A percentile compares a stretch with the other conserved stretches of the same genome.
phyloP scores from a whole-genome alignment of 176 grass and related monocot species.

The Hsuehochloa calcarea region DNA sequence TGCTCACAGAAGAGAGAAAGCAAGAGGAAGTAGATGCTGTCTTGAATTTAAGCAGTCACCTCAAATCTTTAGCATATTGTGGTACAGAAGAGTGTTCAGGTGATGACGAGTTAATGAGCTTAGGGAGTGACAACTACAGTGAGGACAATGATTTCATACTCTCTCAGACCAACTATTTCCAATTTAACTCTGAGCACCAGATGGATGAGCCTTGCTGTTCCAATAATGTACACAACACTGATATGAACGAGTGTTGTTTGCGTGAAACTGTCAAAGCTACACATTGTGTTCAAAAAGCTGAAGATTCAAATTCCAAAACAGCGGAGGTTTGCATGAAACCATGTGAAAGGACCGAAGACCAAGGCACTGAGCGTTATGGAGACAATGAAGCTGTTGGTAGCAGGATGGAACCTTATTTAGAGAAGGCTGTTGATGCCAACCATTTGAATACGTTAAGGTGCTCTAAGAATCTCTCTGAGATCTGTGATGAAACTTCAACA shows the following conservation, averaged over 20 bases:
- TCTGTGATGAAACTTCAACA: constrained; percentile 57
- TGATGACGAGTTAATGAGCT: neutral
- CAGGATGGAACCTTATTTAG: too few relatives aligned
- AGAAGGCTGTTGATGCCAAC: neutral
- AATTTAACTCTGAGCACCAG: neutral
- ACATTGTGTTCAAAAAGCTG: neutral
- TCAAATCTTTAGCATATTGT: constrained; percentile 24
- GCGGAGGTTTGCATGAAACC: too few relatives aligned
- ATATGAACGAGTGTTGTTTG: neutral
- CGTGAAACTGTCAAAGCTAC: neutral
- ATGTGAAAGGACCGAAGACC: neutral
- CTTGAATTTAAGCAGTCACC: constrained; percentile 30
- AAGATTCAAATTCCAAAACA: neutral
- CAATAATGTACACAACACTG: neutral
- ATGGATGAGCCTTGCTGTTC: constrained; percentile 19
- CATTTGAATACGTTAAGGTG: constrained; percentile 11
- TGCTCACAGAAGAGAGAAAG: neutral
- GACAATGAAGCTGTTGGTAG: neutral
- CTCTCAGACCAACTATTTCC: neutral
- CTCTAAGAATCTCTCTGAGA: constrained; percentile 26
- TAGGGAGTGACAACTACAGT: neutral
- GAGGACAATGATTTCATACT: constrained; percentile 32
- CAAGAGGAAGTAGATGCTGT: constrained; percentile 19
- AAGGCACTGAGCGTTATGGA: neutral
- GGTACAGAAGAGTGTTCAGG: neutral